These are phyloP conservation scores for Didymella keratinophila DNA, from an alignment of 2,329 filamentous ascomycete species.

Conservation along the genomic window DNA sequence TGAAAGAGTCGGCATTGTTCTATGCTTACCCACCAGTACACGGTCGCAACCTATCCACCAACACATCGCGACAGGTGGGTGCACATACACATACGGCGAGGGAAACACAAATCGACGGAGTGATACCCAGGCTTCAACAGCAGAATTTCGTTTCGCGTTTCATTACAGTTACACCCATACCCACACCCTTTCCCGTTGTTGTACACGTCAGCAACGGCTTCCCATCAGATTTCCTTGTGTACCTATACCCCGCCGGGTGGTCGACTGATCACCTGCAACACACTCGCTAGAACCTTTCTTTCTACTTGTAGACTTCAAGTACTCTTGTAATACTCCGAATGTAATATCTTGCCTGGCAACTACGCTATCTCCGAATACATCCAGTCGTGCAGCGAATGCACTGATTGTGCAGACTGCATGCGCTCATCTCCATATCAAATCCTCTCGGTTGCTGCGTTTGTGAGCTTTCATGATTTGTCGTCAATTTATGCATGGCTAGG, in stretches of 20 bases:
- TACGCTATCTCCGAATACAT: not conserved
- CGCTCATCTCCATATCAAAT: not conserved
- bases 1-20: constrained; percentile 4
- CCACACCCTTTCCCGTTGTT: constrained; percentile 12
- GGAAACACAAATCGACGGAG: constrained; percentile 11
- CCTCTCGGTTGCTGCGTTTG: not conserved
- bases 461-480: constrained; percentile 1
- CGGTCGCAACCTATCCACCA: not conserved
- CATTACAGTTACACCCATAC: constrained; percentile 14
- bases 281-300: constrained; percentile 22
- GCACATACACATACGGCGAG: constrained; percentile 1
- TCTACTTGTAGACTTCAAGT: constrained; percentile 24
- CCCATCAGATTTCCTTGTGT: constrained; percentile 22
- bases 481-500: constrained; percentile 14
- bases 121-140: constrained; percentile 22
- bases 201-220: constrained; percentile 13
- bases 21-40: not conserved
- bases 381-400: not conserved
- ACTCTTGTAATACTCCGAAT: constrained; percentile 22
- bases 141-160: constrained; percentile 17
- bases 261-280: constrained; percentile 13
- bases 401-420: no score
- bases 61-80: not conserved
- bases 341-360: constrained; percentile 20
- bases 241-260: constrained; percentile 16